Evolutionary conservation across 2,329 filamentous ascomycete species (phyloP).

Genomic region (Kalaharituber pfeilii): DNA sequence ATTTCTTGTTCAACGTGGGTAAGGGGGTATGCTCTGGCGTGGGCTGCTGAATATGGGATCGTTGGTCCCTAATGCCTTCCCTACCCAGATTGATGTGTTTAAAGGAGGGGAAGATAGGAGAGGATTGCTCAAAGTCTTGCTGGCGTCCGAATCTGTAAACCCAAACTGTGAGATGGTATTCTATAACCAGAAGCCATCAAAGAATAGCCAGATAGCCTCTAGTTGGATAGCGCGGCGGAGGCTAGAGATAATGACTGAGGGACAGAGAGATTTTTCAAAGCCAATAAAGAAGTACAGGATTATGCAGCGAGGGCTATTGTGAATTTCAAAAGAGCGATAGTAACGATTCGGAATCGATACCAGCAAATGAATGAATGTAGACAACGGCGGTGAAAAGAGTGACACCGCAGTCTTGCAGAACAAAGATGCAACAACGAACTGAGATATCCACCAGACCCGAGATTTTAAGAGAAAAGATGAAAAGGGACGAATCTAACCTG

Average conservation of each 20-base stretch:
- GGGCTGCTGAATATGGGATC: neutral
- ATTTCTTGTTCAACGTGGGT: constrained; percentile 5
- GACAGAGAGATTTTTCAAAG: too few relatives aligned
- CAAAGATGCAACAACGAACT: neutral
- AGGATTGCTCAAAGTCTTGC: neutral
- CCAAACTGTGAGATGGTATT: constrained; percentile 9
- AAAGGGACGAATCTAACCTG: neutral
- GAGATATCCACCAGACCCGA: constrained; percentile 5
- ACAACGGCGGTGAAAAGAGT: constrained; percentile 15
- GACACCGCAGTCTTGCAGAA: constrained; percentile 13
- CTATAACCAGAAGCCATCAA: constrained; percentile 5
- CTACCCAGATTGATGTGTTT: neutral
- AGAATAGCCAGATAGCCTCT: neutral
- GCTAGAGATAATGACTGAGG: neutral
- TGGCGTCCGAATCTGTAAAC: neutral
- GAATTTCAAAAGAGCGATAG: neutral
- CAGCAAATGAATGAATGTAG: constrained; percentile 8
- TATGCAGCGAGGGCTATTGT: neutral
- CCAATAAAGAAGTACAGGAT: neutral
- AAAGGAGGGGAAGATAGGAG: neutral
- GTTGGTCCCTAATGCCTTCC: neutral
- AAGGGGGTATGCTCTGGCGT: neutral
- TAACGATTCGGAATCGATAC: neutral
- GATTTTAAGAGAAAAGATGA: constrained; percentile 5
- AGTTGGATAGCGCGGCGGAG: constrained; percentile 1